Evolutionary conservation across 2,329 filamentous ascomycete genomes (phyloP).

Genomic region (Bipolaris sorokiniana): DNA sequence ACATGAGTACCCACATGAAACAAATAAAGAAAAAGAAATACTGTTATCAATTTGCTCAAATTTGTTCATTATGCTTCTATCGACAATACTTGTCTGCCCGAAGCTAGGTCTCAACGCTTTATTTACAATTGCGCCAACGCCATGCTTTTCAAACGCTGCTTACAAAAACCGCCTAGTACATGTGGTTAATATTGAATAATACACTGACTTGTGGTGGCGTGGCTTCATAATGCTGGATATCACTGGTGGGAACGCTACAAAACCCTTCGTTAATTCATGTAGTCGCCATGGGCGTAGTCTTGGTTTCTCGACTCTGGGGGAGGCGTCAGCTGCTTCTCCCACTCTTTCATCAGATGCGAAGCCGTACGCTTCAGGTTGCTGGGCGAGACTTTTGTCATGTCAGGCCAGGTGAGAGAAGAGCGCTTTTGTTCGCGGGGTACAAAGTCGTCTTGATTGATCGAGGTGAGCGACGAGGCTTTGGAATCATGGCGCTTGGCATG

Average conservation of each 20-base stretch:
- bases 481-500: constrained; percentile 48
- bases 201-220: constrained; percentile 39
- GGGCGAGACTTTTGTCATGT: constrained; percentile 73
- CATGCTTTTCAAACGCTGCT: constrained; percentile 18
- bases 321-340: constrained; percentile 78
- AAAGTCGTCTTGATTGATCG: constrained; percentile 24
- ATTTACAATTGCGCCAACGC: constrained; percentile 22
- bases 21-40: not conserved
- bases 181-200: constrained; percentile 27
- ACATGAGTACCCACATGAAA: not conserved
- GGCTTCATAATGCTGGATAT: constrained; percentile 35
- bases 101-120: constrained; percentile 18
- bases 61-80: constrained; percentile 17
- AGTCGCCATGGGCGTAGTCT: constrained; percentile 44
- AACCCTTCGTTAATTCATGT: constrained; percentile 28
- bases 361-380: constrained; percentile 81
- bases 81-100: constrained; percentile 10
- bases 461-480: constrained; percentile 45
- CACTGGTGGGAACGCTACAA: constrained; percentile 10
- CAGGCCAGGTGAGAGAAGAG: constrained; percentile 66
- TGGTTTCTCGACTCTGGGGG: constrained; percentile 43
- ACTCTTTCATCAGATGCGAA: constrained; percentile 86
- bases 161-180: constrained; percentile 32
- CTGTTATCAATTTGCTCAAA: constrained; percentile 4
- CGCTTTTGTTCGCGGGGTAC: constrained; percentile 38